Conservation (phyloP, 257 asterid species). For the Prunella vulgaris region DNA sequence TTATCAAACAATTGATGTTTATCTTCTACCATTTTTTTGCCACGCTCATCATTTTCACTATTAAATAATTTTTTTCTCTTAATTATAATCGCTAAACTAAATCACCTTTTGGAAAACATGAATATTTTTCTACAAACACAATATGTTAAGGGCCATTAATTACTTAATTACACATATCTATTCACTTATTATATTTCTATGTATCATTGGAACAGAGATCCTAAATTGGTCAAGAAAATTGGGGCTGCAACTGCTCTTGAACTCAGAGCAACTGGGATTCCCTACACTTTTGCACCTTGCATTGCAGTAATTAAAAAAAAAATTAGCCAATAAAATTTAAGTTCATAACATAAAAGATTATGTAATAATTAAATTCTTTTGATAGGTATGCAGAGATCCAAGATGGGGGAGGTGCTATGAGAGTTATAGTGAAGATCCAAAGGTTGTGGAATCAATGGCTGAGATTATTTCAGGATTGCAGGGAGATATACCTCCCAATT, state of each 20-base stretch:
- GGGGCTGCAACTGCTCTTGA: constrained; percentile 40
- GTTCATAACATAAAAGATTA: not conserved
- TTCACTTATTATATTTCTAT: not conserved
- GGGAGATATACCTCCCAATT: constrained; percentile 31
- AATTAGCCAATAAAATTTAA: not conserved
- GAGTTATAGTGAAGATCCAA: constrained; percentile 47
- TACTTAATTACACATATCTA: not conserved
- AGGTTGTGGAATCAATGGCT: constrained; percentile 32
- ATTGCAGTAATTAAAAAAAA: constrained; percentile 22
- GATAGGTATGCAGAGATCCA: constrained; percentile 39
- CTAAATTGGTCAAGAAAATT: constrained; percentile 29
- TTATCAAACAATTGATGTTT: not conserved
- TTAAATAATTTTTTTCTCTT: not conserved
- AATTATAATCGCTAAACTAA: too few species aligned
- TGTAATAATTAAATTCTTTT: not conserved
- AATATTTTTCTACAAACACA: not conserved
- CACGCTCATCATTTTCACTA: not conserved
- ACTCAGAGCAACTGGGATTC: constrained; percentile 37
- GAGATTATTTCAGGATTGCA: constrained; percentile 35
- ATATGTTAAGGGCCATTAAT: not conserved
- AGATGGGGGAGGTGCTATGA: constrained; percentile 44
- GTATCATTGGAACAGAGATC: constrained; percentile 24
- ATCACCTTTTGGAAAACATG: too few species aligned
- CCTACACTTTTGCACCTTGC: constrained; percentile 34
- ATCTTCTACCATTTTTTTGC: not conserved